Percentiles rank a stretch among this genome's conserved stretches.
Conservation (phyloP, 2,329 filamentous ascomycete genomes). For the Aureobasidium leucospermi region DNA sequence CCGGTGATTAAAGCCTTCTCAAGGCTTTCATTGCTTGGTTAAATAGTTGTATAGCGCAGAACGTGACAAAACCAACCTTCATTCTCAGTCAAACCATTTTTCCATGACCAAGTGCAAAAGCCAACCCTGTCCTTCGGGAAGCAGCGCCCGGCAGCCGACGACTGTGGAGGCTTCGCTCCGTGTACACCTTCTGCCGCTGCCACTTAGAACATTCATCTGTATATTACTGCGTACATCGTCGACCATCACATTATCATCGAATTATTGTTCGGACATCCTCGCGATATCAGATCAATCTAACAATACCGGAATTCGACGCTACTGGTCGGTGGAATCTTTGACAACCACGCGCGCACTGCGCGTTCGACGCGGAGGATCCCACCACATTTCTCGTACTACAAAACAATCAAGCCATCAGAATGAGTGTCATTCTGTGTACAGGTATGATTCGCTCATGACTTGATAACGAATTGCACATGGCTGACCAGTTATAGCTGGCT, state of each 20-base stretch:
- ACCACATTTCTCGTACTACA: background rate
- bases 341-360: background rate
- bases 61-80: too few species aligned
- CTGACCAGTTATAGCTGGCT: conserved; percentile 49
- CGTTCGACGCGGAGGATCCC: background rate
- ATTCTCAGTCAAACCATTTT: too few species aligned
- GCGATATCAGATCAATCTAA: background rate
- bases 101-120: background rate
- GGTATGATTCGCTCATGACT: conserved; percentile 38
- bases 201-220: background rate
- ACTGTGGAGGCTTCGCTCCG: background rate
- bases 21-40: conserved; percentile 35
- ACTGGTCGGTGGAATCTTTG: background rate
- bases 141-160: background rate
- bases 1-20: conserved; percentile 49
- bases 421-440: conserved; percentile 63
- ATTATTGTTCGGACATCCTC: background rate
- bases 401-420: conserved; percentile 24
- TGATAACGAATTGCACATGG: background rate
- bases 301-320: background rate
- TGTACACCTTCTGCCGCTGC: background rate
- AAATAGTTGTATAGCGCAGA: conserved; percentile 6
- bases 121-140: conserved; percentile 1
- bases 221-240: background rate
- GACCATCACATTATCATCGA: conserved; percentile 4